phyloP scores from a whole-genome alignment of 202 grass and related monocot genomes.

The Elaeis oleifera region DNA sequence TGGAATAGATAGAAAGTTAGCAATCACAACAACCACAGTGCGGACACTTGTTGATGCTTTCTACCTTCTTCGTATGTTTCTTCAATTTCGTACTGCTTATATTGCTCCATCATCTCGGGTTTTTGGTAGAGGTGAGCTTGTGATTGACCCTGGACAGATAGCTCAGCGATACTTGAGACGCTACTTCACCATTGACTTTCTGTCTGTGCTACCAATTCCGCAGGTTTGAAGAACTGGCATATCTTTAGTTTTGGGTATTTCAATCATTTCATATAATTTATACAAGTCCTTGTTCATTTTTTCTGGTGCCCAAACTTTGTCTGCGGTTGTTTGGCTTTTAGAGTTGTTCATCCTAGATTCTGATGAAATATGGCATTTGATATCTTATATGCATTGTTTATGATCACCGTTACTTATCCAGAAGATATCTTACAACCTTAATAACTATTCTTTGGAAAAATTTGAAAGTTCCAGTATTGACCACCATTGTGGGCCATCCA shows the following conservation, averaged over 20 bases:
- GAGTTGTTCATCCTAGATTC: too few species aligned
- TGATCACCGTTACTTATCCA: too few species aligned
- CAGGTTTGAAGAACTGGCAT: slow-evolving; percentile 46
- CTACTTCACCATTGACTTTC: slow-evolving; percentile 62
- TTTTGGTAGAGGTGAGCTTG: slow-evolving; percentile 76
- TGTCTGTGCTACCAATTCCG: slow-evolving; percentile 78
- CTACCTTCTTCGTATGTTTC: slow-evolving; percentile 54
- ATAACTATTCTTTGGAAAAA: too few species aligned
- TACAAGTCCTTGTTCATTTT: too few species aligned
- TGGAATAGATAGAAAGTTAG: slow-evolving; percentile 50
- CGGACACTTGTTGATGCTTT: slow-evolving; percentile 68
- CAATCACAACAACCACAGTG: slow-evolving; percentile 49
- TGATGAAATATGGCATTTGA: too few species aligned
- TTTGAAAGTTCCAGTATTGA: too few species aligned
- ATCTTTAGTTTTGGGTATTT: background rate
- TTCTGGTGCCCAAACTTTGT: too few species aligned
- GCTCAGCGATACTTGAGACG: slow-evolving; percentile 53
- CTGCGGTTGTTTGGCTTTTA: too few species aligned
- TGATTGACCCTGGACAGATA: slow-evolving; percentile 65
- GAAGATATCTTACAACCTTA: too few species aligned
- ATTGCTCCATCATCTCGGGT: slow-evolving; percentile 63
- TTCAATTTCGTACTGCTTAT: slow-evolving; percentile 86
- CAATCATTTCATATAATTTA: too few species aligned
- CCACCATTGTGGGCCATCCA: too few species aligned
- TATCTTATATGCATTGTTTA: too few species aligned